Evolutionary conservation across 257 asterid species (phyloP), one percentile per base, ranked within the genome.

Genomic region (Salvia rosmarinus): DNA sequence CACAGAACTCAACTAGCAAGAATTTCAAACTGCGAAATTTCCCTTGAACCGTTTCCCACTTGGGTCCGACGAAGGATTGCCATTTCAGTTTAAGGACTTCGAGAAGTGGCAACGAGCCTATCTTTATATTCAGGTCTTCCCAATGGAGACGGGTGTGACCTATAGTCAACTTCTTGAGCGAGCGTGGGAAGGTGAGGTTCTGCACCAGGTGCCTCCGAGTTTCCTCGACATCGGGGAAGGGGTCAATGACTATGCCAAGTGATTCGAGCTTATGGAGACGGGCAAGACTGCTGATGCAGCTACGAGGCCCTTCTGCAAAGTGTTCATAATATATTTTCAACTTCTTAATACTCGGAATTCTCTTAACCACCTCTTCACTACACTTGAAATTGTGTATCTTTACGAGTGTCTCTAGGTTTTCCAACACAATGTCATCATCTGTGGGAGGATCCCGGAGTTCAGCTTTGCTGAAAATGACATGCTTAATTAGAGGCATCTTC

Each of bases 271-370:
- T 52, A 3, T 19, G 3, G 9, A 76, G 67, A 52, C 14, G 44
- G 5, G 21, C 21, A 17, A 77, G 49, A 46, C 35, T 70, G n/a
- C 47, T 20, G 14, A 60, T 65, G 43, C 68, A 40, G 55, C 35
- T 9, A 12, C 10, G 13, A 0, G 69, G 9, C 6, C 6, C 20
- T 3, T 47, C 62, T 10, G 60, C 23, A 37, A 32, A 12, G 2
- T 23, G 52, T 10, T 12, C 17, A 11, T 69, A 44, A 16, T 2
- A 9, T n/a, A 57, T 5, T 19, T 58, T 28, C 52, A 67, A 10
- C 35, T 75, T 67, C 64, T 75, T 67, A 10, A 75, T 57, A 8
- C 54, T 68, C 16, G 72, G 80, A 19, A 76, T 69, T 69, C 71
- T 70, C 43, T 30, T 68, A 21, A 69, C 43, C 19, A 76, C 54